Evolutionary conservation across 2,329 filamentous ascomycete species (phyloP).

Genomic region (Aspergillus unguis): DNA sequence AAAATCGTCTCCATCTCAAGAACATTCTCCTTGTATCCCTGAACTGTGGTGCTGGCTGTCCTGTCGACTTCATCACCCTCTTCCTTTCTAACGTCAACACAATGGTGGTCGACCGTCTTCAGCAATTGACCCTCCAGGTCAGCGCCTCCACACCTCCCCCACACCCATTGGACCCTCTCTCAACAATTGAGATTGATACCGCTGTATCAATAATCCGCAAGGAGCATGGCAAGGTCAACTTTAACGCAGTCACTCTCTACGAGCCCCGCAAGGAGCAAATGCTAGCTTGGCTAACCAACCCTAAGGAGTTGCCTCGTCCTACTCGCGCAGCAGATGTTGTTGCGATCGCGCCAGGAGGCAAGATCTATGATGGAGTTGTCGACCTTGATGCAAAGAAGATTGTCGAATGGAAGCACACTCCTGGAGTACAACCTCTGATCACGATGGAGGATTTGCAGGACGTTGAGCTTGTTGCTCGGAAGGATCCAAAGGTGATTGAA

Average conservation of each 20-base stretch:
- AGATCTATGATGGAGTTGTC: conserved; percentile 78
- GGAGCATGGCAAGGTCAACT: conserved; percentile 68
- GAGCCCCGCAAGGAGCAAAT: conserved; percentile 85
- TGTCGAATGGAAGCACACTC: conserved; percentile 68
- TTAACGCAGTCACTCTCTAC: conserved; percentile 80
- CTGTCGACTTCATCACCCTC: background rate
- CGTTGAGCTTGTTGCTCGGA: conserved; percentile 72
- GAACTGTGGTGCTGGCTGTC: background rate
- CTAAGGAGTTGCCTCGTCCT: conserved; percentile 60
- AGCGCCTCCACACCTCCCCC: conserved; percentile 53
- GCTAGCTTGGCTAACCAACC: conserved; percentile 71
- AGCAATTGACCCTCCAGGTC: conserved; percentile 62
- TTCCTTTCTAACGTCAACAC: background rate
- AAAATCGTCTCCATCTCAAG: background rate
- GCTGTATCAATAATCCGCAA: conserved; percentile 67
- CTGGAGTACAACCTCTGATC: conserved; percentile 81
- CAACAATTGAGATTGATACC: conserved; percentile 67
- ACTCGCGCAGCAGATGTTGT: conserved; percentile 76
- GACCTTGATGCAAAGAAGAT: conserved; percentile 67
- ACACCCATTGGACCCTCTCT: conserved; percentile 77
- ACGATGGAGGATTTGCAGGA: conserved; percentile 85
- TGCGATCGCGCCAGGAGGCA: conserved; percentile 72
- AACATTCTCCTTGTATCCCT: background rate
- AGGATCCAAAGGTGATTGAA: conserved; percentile 82
- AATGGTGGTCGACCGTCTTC: conserved; percentile 63